Base-by-base conservation (phyloP, 2,329 filamentous ascomycete species). In the Coniella vitis region DNA sequence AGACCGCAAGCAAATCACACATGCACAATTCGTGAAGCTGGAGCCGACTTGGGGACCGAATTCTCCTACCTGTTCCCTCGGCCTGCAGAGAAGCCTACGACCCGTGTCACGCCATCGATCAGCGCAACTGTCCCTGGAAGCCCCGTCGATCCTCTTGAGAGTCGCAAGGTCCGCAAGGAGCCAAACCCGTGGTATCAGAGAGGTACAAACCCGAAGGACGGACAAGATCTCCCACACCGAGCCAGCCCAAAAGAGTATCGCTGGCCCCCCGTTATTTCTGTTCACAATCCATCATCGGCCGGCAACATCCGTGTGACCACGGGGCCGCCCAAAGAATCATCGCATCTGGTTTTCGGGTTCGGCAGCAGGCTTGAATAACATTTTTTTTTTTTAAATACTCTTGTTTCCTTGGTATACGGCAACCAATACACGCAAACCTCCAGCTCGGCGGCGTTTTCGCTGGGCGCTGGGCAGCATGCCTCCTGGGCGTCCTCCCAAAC, bases 401-500 rank as follows among this genome's bases (percentile, higher is more conserved):
- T 29, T 5, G 25, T 29, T 29, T 5, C 25, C 10, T 29, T 5
- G 10, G 5, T 29, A 10, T 29, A 29, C 25, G 10, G 25, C 10
- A 5, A 10, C 10, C 35, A 21, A 32, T 7, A 8, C 38, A 22
- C 32, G 9, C 45, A 22, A 10, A 13, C 10, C n/a, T 38, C 31
- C 43, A 25, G 38, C 7, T 38, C 39, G 31, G 22, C 37, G 42
- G 38, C 39, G 17, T 21, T 16, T 21, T 37, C 32, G 37, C 29
- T 25, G 20, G 9, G 16, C 13, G 34, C 34, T 36, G 12, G 2
- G 38, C 19, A 45, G 17, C 5, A 69, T 69, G 67, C 66, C 66
- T 60, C 61, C 63, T 60, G 66, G 65, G 58, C 67, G 69, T 55
- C 65, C 67, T 40, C 61, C 61, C 29, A 74, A 75, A 62, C 69